Evolutionary conservation across 1,139 yeast species (phyloP), one percentile per base, ranked within the genome.

Genomic region (Meyerozyma sp.): DNA sequence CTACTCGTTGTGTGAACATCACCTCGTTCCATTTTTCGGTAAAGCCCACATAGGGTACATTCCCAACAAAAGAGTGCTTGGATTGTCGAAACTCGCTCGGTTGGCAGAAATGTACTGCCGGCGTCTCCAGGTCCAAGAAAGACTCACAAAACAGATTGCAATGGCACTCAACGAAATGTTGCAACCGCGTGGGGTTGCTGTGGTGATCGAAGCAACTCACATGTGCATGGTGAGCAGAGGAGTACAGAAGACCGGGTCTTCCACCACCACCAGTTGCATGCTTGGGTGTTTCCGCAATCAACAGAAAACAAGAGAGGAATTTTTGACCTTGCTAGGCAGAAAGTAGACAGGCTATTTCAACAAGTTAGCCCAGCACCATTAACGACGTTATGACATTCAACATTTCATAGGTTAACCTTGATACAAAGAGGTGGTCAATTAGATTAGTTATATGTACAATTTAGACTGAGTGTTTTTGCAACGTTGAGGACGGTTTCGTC

Each of bases 161-260:
- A 88, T 90, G 87, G 97, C 98, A 0, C 66, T 93, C 42, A 82
- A 85, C 63, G 97, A 90, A 58, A 87, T 91, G 48, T 73, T 93
- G 56, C 84, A 85, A 59, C 98, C 99, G 14, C 77, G 93, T 56
- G 98, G 98, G 44, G 98, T 93, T 11, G 98, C 98, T 0, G 98
- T 93, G 35, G 97, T 93, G 21, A 90, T 93, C 59, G 98, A 93
- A 65, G 98, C 98, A 25, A 81, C 94, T 8, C 99, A 93, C 62
- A 93, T 94, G 98, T 93, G 99, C 65, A 93, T 93, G 99, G 98
- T 91, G 28, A 89, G 95, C 64, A 80, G 99, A 60, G 99, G 99
- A 41, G 90, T 93, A 21, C 97, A 93, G 63, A 94, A 93, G 66
- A 82, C 96, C 0, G 97, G 98, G 1, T 85, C 96, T 18, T 79